phyloP scores from a whole-genome alignment of 805 yeast species.

The Yarrowia sp. region DNA sequence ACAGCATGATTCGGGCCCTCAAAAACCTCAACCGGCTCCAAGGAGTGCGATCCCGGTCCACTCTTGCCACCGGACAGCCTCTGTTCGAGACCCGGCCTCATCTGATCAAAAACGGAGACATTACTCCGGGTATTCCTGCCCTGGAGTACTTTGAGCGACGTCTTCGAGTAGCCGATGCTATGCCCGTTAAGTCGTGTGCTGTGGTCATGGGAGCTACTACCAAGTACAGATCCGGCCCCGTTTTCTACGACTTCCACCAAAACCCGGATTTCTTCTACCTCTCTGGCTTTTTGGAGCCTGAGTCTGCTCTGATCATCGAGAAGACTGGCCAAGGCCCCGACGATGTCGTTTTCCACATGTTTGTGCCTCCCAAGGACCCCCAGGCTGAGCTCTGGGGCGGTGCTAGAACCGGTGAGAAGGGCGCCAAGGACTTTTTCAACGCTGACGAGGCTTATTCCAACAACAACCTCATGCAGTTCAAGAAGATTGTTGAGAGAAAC shows the following conservation, averaged over 20 bases:
- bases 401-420: constrained; percentile 82
- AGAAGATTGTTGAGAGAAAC: constrained; percentile 16
- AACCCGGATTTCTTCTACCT: constrained; percentile 85
- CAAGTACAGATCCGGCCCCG: constrained; percentile 87
- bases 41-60: constrained; percentile 20
- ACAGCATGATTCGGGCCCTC: constrained; percentile 30
- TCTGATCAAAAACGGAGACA: constrained; percentile 72
- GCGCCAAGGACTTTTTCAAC: constrained; percentile 82
- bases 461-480: constrained; percentile 45
- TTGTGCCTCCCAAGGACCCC: constrained; percentile 84
- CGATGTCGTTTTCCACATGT: constrained; percentile 47
- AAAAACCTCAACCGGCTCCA: background rate
- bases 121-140: constrained; percentile 89
- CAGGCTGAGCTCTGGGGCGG: constrained; percentile 95
- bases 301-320: constrained; percentile 64
- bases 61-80: constrained; percentile 76
- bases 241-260: constrained; percentile 91
- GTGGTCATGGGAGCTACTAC: constrained; percentile 74
- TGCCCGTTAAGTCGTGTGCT: constrained; percentile 72
- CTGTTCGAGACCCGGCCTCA: constrained; percentile 84
- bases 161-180: constrained; percentile 58
- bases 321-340: constrained; percentile 54
- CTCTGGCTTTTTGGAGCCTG: constrained; percentile 93
- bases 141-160: constrained; percentile 81
- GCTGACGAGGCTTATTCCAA: constrained; percentile 76